Evolutionary conservation across 768 basidiomycete genomes (phyloP).

Genomic region (Suillus variegatus): DNA sequence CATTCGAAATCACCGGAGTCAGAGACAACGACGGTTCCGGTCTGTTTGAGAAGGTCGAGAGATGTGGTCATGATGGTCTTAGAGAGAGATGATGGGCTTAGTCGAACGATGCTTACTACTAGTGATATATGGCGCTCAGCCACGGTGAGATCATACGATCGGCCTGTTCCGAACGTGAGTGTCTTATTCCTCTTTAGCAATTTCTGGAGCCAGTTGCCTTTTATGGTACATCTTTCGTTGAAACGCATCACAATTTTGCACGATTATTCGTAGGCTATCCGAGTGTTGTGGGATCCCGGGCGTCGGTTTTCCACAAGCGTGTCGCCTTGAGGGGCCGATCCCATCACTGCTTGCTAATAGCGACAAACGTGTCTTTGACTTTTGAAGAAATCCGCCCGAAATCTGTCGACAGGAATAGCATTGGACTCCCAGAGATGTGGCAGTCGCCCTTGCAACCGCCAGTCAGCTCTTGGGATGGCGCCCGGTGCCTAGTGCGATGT

Average conservation of each 20-base stretch:
- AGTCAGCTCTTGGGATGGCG: slow-evolving; percentile 4
- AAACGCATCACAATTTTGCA: neutral
- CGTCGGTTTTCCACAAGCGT: slow-evolving; percentile 21
- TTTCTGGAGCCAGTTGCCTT: neutral
- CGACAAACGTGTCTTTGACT: slow-evolving; percentile 16
- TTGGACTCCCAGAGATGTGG: slow-evolving; percentile 12
- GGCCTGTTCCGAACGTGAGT: slow-evolving; percentile 1
- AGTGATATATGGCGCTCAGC: slow-evolving; percentile 12
- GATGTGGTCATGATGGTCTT: slow-evolving; percentile 71
- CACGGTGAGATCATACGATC: slow-evolving; percentile 12
- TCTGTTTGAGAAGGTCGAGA: slow-evolving; percentile 82
- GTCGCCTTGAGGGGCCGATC: slow-evolving; percentile 9
- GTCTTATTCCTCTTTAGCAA: slow-evolving; percentile 5
- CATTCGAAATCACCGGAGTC: slow-evolving; percentile 97
- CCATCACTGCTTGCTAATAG: slow-evolving; percentile 11
- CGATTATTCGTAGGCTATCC: slow-evolving; percentile 2
- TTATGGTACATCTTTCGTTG: neutral
- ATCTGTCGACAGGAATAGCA: slow-evolving; percentile 16
- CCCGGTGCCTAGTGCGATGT: slow-evolving; percentile 4
- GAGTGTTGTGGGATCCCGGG: slow-evolving; percentile 10
- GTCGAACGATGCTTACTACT: slow-evolving; percentile 13
- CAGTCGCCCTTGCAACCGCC: slow-evolving; percentile 9
- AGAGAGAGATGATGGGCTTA: slow-evolving; percentile 6
- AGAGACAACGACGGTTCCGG: slow-evolving; percentile 94
- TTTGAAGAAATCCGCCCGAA: slow-evolving; percentile 3